A percentile compares a stretch with the other conserved stretches of the same genome.
Conservation (phyloP, 148 eudicot species). For the Cornus controversa region DNA sequence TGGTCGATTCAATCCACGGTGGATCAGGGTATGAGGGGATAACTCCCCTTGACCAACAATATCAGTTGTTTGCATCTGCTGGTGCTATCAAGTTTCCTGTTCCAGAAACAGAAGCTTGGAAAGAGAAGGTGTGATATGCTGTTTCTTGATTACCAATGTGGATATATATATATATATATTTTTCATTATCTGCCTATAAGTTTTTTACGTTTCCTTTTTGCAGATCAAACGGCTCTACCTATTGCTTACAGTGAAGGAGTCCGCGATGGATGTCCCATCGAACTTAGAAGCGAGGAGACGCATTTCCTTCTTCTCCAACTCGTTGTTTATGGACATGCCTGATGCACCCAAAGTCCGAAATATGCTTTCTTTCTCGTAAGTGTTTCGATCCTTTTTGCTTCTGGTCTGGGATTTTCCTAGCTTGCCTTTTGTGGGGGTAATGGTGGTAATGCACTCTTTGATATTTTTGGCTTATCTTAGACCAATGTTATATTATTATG, state of each 20-base stretch:
- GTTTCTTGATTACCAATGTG: not conserved
- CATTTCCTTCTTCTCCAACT: slow-evolving; percentile 92
- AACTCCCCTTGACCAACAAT: slow-evolving; percentile 64
- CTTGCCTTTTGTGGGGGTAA: not conserved
- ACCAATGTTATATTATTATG: not conserved
- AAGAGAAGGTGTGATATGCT: slow-evolving; percentile 65
- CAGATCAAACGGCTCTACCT: slow-evolving; percentile 88
- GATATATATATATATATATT: no score
- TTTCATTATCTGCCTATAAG: no score
- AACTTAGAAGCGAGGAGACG: slow-evolving; percentile 96
- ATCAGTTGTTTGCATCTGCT: slow-evolving; percentile 84
- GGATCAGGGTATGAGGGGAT: slow-evolving; percentile 59
- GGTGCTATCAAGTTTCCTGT: slow-evolving; percentile 91
- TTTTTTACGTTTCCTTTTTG: slow-evolving; percentile 9
- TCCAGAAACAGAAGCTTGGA: slow-evolving; percentile 90
- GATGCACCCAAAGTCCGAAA: slow-evolving; percentile 94
- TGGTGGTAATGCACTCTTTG: not conserved
- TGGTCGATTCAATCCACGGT: slow-evolving; percentile 67
- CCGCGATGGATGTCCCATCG: slow-evolving; percentile 97
- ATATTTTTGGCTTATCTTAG: not conserved
- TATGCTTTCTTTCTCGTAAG: slow-evolving; percentile 99
- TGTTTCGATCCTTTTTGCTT: slow-evolving; percentile 7
- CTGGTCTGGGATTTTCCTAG: not conserved
- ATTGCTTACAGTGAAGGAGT: slow-evolving; percentile 94
- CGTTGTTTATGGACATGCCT: slow-evolving; percentile 99